These are phyloP conservation scores for Alternaria triticina DNA, from an alignment of 2,329 filamentous ascomycete genomes.

Conservation along the genomic window DNA sequence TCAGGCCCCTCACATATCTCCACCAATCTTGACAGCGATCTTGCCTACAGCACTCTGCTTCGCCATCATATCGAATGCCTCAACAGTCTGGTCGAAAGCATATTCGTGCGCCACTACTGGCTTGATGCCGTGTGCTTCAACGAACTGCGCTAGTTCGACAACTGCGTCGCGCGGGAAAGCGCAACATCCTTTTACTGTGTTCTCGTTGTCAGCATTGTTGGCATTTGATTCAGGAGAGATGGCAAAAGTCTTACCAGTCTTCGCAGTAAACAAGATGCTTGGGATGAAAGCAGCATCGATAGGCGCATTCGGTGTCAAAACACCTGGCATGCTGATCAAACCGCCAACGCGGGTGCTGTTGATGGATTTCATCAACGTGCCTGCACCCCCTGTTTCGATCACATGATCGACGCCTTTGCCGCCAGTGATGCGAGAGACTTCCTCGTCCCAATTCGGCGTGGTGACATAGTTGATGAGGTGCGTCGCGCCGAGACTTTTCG, in stretches of 20 bases:
- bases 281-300: neutral
- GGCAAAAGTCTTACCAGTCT: neutral
- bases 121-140: conserved; percentile 25
- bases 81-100: conserved; percentile 18
- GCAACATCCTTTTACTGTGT: conserved; percentile 27
- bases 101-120: conserved; percentile 28
- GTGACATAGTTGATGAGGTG: neutral
- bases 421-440: conserved; percentile 27
- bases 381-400: conserved; percentile 53
- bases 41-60: conserved; percentile 30
- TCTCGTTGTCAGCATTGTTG: neutral
- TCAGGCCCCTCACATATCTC: neutral
- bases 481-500: conserved; percentile 33
- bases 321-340: conserved; percentile 55
- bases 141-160: conserved; percentile 24
- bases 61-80: conserved; percentile 27
- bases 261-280: neutral
- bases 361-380: conserved; percentile 55
- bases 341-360: conserved; percentile 55
- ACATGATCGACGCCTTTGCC: conserved; percentile 54
- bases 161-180: conserved; percentile 23
- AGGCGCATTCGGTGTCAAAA: conserved; percentile 12
- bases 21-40: conserved; percentile 26
- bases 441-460: neutral
- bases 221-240: neutral